phyloP scores from a whole-genome alignment of 208 protist genomes.

The Acanthamoeba royreba region DNA sequence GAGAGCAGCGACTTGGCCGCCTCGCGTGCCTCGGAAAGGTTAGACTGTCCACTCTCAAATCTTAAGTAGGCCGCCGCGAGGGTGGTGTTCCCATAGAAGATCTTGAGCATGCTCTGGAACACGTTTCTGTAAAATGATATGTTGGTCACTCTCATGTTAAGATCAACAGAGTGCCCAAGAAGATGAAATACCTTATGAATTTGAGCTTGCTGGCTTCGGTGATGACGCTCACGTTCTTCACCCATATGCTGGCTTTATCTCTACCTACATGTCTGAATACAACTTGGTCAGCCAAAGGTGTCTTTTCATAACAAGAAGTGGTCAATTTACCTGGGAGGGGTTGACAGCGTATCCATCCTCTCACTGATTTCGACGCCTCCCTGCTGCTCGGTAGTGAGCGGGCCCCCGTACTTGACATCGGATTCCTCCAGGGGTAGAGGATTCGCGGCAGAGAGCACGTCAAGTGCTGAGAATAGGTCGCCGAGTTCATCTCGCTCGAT shows the following conservation, averaged over 20 bases:
- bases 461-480: not conserved
- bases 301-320: too few relatives aligned
- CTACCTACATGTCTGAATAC: too few relatives aligned
- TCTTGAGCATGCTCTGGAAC: not conserved
- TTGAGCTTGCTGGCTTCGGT: not conserved
- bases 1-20: conserved; percentile 1
- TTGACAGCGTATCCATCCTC: not conserved
- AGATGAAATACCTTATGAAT: not conserved
- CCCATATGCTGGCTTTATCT: not conserved
- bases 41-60: not conserved
- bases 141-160: too few relatives aligned
- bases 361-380: not conserved
- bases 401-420: too few relatives aligned
- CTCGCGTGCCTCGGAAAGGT: not conserved
- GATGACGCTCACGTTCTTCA: not conserved
- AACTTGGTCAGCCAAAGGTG: too few relatives aligned
- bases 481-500: not conserved
- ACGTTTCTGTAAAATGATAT: too few relatives aligned
- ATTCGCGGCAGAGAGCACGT: not conserved
- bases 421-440: too few relatives aligned
- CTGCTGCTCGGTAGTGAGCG: too few relatives aligned
- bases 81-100: not conserved
- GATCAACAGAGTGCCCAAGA: too few relatives aligned
- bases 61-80: not conserved
- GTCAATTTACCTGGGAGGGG: too few relatives aligned